Conservation (phyloP, 257 asterid species). For the Solanum chiquidenum region DNA sequence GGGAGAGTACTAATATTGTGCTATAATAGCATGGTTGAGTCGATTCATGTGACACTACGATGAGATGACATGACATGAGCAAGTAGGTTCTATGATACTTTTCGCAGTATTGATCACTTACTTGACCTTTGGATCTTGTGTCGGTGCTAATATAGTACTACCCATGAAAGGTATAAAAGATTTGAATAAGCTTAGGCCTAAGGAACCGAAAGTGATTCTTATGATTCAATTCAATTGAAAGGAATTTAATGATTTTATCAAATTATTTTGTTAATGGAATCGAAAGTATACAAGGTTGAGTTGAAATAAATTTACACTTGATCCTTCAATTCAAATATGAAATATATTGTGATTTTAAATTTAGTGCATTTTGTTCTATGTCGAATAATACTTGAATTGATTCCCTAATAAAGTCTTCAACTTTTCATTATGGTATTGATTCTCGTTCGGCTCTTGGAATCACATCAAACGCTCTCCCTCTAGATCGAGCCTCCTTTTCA, state of each 20-base stretch:
- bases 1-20: neutral
- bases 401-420: neutral
- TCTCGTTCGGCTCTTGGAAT: neutral
- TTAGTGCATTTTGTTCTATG: neutral
- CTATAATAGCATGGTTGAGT: neutral
- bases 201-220: neutral
- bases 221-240: neutral
- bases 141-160: neutral
- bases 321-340: neutral
- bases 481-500: neutral
- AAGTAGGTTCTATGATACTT: neutral
- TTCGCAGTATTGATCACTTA: neutral
- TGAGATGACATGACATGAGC: neutral
- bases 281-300: neutral
- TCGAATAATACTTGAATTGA: neutral
- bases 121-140: neutral
- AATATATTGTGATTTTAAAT: neutral
- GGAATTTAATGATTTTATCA: neutral
- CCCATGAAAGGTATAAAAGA: neutral
- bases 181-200: neutral
- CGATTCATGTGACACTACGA: neutral
- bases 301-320: neutral
- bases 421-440: neutral
- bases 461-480: neutral
- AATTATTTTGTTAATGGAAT: neutral